Evolutionary conservation across 257 asterid species (phyloP).

Genomic region (Asclepias syriaca): DNA sequence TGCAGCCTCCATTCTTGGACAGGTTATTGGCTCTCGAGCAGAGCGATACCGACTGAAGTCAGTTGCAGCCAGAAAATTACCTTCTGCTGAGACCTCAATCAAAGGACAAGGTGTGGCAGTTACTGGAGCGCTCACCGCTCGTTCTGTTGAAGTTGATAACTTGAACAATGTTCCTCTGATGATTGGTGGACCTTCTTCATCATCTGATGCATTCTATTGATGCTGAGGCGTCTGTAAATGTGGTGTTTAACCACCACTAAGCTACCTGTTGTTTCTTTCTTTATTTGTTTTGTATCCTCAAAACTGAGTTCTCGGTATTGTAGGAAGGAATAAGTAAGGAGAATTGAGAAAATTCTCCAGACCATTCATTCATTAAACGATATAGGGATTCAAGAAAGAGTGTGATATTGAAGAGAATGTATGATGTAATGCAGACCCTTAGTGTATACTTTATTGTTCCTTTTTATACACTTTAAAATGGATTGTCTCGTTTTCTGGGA

Average conservation of each 20-base stretch:
- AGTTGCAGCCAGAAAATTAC: conserved; percentile 29
- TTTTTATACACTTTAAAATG: neutral
- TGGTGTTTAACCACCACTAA: neutral
- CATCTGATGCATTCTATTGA: conserved; percentile 23
- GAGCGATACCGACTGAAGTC: conserved; percentile 71
- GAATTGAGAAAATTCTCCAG: conserved; percentile 15
- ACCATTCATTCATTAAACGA: neutral
- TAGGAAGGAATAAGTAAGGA: conserved; percentile 4
- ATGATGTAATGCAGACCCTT: neutral
- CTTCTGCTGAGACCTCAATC: conserved; percentile 23
- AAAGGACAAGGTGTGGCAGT: conserved; percentile 10
- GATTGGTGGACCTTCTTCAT: conserved; percentile 23
- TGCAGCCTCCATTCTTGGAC: conserved; percentile 85
- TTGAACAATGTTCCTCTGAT: conserved; percentile 29
- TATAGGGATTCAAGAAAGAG: neutral
- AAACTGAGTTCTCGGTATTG: neutral
- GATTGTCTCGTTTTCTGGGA: neutral
- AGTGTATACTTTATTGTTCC: neutral
- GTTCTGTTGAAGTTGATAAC: conserved; percentile 28
- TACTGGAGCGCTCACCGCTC: conserved; percentile 25
- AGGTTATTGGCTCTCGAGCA: conserved; percentile 87
- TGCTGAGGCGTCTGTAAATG: conserved; percentile 2
- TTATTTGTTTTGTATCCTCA: conserved; percentile 1
- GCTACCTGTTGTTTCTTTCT: conserved; percentile 1
- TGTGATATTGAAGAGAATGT: neutral